These are phyloP conservation scores for Tardiomyces digboiensis DNA, from an alignment of 1,139 yeast genomes.

Conservation along the genomic window DNA sequence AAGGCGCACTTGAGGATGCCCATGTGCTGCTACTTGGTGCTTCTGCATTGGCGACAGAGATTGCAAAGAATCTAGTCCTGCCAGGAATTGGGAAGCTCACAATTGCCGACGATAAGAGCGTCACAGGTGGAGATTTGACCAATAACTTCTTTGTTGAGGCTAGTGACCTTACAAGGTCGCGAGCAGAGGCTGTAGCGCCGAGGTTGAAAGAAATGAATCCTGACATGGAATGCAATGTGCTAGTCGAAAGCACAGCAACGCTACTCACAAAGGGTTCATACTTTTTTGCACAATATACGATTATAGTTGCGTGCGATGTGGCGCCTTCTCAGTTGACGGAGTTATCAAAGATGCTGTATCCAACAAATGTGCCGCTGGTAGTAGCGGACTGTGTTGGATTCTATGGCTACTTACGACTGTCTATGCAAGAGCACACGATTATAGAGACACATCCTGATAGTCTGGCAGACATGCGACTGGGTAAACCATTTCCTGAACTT, in stretches of 20 bases:
- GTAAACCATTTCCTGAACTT: conserved; percentile 71
- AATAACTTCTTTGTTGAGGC: conserved; percentile 71
- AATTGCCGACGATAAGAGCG: conserved; percentile 48
- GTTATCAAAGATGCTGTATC: conserved; percentile 35
- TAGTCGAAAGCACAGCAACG: conserved; percentile 53
- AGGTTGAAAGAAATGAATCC: conserved; percentile 67
- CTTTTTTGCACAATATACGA: conserved; percentile 7
- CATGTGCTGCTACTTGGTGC: conserved; percentile 57
- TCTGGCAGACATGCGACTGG: conserved; percentile 60
- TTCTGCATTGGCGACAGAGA: conserved; percentile 66
- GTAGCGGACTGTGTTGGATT: conserved; percentile 50
- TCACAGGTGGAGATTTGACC: conserved; percentile 56
- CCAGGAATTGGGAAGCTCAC: conserved; percentile 83
- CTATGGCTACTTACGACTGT: conserved; percentile 53
- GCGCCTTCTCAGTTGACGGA: too few relatives aligned
- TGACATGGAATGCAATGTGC: conserved; percentile 60
- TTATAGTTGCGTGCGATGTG: neutral
- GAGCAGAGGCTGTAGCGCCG: conserved; percentile 45
- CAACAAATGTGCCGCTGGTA: conserved; percentile 42
- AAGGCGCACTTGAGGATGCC: conserved; percentile 45
- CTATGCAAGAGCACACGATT: conserved; percentile 48
- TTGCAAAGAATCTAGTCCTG: conserved; percentile 73
- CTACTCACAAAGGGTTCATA: neutral
- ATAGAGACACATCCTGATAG: conserved; percentile 70
- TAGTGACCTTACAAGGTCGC: conserved; percentile 31